Evolutionary conservation across 2,329 filamentous ascomycete genomes (phyloP), one percentile per base, ranked within the genome.

Genomic region (Grosmannia penicillata): DNA sequence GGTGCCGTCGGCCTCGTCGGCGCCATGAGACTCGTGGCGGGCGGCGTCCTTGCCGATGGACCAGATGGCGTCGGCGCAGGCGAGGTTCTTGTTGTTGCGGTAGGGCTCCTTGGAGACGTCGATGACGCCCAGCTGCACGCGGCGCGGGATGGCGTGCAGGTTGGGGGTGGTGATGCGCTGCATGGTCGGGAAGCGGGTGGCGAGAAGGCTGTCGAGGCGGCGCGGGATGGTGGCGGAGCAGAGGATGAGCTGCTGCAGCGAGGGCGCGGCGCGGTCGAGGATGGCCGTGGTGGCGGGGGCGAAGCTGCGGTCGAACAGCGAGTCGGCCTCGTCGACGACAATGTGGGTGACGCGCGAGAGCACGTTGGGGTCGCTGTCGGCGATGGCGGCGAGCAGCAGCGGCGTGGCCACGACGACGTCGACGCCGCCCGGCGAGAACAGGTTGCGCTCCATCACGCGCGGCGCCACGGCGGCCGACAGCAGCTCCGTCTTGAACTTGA

Each of bases 211-310:
- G 62, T 98, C 91, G 15, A 98, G 72, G 48, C 82, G 83, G 46
- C 80, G 75, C 2, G 93, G 91, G 44, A 98, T 96, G 6, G 91
- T 98, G 37, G 91, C 91, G 4, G 89, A 96, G 65, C 91, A 98
- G 46, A 96, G 74, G 33, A 98, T 70, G 19, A 98, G 68, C 54
- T 94, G 83, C 52, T 84, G 75, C 33, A 96, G 62, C 1, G 85
- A 91, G 0, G 89, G 85, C 7, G 76, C 70, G 2, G 80, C 74
- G 42, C 82, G 80, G 51, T 93, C 83, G 46, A 98, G 71, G 47
- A 98, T 83, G 39, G 74, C 71, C 10, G 75, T 81, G 0, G 91
- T 96, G 19, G 80, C 77, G 1, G 84, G 78, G 4, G 82, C 72
- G 62, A 98, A 98, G 42, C 85, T 93, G 41, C 86, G 82, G 60